Base-by-base conservation (phyloP, 2,329 filamentous ascomycete species). In the Neofusicoccum cordaticola region DNA sequence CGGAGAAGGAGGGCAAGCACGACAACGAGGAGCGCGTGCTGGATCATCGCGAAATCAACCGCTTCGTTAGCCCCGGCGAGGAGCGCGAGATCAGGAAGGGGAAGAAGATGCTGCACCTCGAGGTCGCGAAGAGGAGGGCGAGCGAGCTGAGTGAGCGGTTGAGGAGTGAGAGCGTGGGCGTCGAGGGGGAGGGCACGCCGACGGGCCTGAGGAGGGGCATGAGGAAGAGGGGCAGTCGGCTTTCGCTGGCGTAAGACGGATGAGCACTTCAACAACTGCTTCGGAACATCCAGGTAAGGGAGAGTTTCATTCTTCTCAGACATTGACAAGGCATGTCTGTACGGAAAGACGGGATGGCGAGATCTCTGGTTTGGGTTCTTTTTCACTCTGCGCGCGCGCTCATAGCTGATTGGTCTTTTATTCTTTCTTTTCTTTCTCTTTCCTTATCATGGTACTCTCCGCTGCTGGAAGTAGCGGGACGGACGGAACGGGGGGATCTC, bases 11-110 rank as follows among this genome's bases (percentile, higher is more conserved):
- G 31, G 91, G 91, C 0, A 86, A 87, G 15, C 77, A 85, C 19
- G 95, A 98, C 73, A 88, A 86, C 8, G 84, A 87, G 67, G 82
- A 87, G 69, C 77, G 87, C 5, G 81, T 96, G 0, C 83, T 95
- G 66, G 94, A 98, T 73, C 93, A 97, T 73, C 84, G 94, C n/a
- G 88, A 85, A 0, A 85, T 98, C 3, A 91, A 97, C 76, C 89
- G 94, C 0, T 97, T 97, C 71, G 79, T 97, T 5, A 85, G 22
- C 3, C 85, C 88, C 2, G 88, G 93, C 63, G 91, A 94, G 62
- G 75, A 79, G 69, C 72, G 73, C 60, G 67, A 69, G 15, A 48
- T 76, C 13, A 75, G 73, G 67, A 74, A 73, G 58, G 70, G 70
- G 31, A 73, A 70, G 67, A 63, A 47, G 47, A 56, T 27, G 12